phyloP scores from a whole-genome alignment of 2,329 filamentous ascomycete genomes.

The Orbilia oligospora region DNA sequence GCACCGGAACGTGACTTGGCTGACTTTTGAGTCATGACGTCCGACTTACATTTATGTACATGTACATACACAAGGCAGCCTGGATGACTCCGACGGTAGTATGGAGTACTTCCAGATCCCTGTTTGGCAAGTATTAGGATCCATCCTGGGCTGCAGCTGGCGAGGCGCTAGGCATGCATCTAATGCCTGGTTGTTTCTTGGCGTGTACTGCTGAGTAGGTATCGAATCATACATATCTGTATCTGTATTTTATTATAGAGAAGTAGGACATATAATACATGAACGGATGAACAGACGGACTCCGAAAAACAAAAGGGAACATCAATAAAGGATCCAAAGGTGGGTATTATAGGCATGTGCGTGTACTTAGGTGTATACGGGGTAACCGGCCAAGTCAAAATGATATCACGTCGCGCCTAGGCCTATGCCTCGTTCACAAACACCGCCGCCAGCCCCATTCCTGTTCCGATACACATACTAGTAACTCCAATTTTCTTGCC shows the following conservation, averaged over 20 bases:
- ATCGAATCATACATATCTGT: too few relatives aligned
- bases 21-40: conserved; percentile 27
- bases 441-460: conserved; percentile 97
- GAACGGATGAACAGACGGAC: neutral
- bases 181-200: conserved; percentile 17
- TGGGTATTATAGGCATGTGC: too few relatives aligned
- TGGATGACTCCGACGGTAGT: conserved; percentile 31
- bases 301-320: conserved; percentile 2
- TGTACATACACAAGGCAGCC: conserved; percentile 19
- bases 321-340: neutral
- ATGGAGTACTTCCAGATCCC: neutral
- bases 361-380: too few relatives aligned
- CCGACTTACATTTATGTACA: too few relatives aligned
- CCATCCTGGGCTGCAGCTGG: conserved; percentile 32
- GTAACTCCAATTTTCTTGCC: conserved; percentile 89
- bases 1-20: conserved; percentile 20
- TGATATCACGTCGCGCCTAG: too few relatives aligned
- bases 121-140: conserved; percentile 1
- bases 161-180: conserved; percentile 2
- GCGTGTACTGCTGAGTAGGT: too few relatives aligned
- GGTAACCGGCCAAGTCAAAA: too few relatives aligned
- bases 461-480: conserved; percentile 96
- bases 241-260: too few relatives aligned
- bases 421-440: conserved; percentile 88
- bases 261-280: neutral